Percentiles rank a stretch among this genome's conserved stretches.
Conservation (phyloP, 345 rosid genomes). For the Psidium friedrichsthalianum region DNA sequence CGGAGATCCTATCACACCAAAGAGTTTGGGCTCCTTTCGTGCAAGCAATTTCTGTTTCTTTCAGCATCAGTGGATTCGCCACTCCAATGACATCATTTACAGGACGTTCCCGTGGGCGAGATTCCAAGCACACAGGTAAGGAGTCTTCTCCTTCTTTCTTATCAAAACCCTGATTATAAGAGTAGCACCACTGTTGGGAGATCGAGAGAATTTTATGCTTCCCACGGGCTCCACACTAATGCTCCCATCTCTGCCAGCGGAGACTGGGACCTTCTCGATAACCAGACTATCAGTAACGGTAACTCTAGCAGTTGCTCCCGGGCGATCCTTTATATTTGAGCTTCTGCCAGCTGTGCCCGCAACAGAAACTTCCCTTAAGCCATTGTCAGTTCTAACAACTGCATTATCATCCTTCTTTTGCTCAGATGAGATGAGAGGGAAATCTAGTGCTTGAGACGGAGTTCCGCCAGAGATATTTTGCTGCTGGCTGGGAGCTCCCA, state of each 20-base stretch:
- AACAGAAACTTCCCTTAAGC: conserved; percentile 24
- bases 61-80: conserved; percentile 47
- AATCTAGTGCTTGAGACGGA: conserved; percentile 27
- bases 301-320: conserved; percentile 72
- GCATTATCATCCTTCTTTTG: conserved; percentile 34
- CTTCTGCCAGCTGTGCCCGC: conserved; percentile 35
- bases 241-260: conserved; percentile 42
- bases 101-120: conserved; percentile 69
- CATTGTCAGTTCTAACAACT: conserved; percentile 28
- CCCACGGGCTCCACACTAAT: conserved; percentile 52
- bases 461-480: conserved; percentile 28
- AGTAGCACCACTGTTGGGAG: conserved; percentile 14
- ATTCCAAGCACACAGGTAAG: conserved; percentile 77
- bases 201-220: conserved; percentile 37
- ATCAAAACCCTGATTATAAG: conserved; percentile 74
- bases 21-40: conserved; percentile 62
- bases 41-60: conserved; percentile 82
- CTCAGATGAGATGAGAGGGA: conserved; percentile 24
- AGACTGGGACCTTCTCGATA: conserved; percentile 64
- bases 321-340: conserved; percentile 57
- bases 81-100: conserved; percentile 69
- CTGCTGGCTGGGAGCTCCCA: conserved; percentile 63
- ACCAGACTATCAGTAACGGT: conserved; percentile 68
- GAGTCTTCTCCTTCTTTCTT: conserved; percentile 63
- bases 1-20: conserved; percentile 87